Base-by-base conservation (phyloP, 2,329 filamentous ascomycete species). In the Hymenoscyphus linearis region DNA sequence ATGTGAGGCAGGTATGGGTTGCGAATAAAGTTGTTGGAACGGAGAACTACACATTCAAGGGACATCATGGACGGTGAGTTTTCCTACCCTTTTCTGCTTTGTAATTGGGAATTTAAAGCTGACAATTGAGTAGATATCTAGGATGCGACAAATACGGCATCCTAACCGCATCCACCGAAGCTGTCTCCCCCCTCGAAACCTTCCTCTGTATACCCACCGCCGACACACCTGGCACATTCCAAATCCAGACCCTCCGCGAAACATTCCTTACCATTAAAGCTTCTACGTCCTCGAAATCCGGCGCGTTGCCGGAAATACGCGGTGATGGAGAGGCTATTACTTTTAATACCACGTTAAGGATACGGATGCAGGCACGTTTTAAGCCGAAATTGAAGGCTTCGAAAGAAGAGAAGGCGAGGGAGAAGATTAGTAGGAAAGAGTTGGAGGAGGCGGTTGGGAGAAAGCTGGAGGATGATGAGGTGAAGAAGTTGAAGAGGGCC, bases 1-100 rank as follows among this genome's bases (percentile, higher is more conserved):
- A 98, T 74, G 93, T 98, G 63, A 82, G 93, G 63, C 93, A 97
- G 78, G 95, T 99, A 16, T 99, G 93, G 90, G 85, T 98, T 66
- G 91, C 90, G 63, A 96, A 89, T 68, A 84, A 83, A 67, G 87
- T 97, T 13, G 84, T 88, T 0, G 93, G 93, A 3, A 93, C 89
- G 1, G 90, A 96, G 65, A 82, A 83, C 36, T 88, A 91, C 68
- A 89, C 89, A 61, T 90, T 99, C 75, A 97, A 96, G 76, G 91
- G 91, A 0, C 89, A 93, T 69, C 90, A 97, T 75, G 93, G 92
- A 65, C 88, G 85, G 88, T 93, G 72, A 62, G 80, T 75, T 55
- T 5, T 27, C 18, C 64, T 25, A 10, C 1, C 27, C 13, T 44
- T 34, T 2, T 31, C 31, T 1, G 31, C 31, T 31, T 4, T 4